Base-by-base conservation (phyloP, 192 early-diverging fungal genomes). In the Backusella australiensis region DNA sequence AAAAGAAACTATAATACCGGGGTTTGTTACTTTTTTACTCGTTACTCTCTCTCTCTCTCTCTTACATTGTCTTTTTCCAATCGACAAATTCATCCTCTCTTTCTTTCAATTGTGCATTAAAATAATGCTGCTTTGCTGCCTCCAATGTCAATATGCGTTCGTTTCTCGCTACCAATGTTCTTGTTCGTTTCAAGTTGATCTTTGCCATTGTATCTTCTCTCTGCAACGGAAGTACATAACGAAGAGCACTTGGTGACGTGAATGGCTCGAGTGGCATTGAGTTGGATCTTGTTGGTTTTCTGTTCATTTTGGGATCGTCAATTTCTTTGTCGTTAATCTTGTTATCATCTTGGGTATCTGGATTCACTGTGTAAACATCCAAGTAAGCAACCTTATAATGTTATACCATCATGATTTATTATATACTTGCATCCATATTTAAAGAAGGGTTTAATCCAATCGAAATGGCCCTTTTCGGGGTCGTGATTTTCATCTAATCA, bases 1-100 rank as follows among this genome's bases (percentile, higher is more conserved):
- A 86, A 81, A 96, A 95, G 2, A 92, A 85, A 34, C 86, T 89
- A 75, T 1, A 21, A 71, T 17, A 4, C 5, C 4, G 0, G 15
- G 5, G 4, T 4, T 17, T 49, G 19, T 21, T 4, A 44, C 38
- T 39, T 39, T 39, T 39, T 0, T 42, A 53, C 49, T 3, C 12
- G 15, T 2, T 39, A 32, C 11, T 35, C 19, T 69, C 9, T 52
- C 11, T 69, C 9, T 52, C 11, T 38, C 17, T 26, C 38, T n/a
- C 75, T 66, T 71, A 79, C 84, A 34, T 75, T 63, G 74, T 53
- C 34, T 80, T 71, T 52, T 80, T 23, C 84, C 79, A 80, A 12
- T 78, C 69, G 0, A 79, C 80, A 73, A 85, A 85, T 26, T 80
- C 79, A 42, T 77, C 84, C 59, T 85, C 84, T 41, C 59, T 71